Conservation (phyloP, 2,329 filamentous ascomycete genomes). For the Ophiostoma australiae region DNA sequence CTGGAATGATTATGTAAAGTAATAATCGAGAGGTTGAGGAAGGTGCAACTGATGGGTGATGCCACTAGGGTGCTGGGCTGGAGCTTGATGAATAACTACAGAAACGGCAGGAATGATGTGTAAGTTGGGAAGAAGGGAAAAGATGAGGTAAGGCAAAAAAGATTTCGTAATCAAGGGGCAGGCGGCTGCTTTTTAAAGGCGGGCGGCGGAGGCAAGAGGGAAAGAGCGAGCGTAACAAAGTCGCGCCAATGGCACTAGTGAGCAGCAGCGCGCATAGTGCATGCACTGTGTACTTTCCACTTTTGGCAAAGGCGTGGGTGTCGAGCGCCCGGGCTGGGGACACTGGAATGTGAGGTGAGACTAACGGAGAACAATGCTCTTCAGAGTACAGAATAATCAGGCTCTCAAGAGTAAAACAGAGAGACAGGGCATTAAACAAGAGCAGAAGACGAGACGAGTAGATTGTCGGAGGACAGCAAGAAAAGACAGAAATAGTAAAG, state of each 20-base stretch:
- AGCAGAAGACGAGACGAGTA: neutral
- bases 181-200: conserved; percentile 26
- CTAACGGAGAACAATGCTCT: neutral
- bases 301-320: conserved; percentile 8
- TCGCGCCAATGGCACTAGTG: conserved; percentile 21
- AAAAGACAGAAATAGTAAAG: neutral
- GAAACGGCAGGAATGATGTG: conserved; percentile 18
- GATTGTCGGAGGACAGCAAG: neutral
- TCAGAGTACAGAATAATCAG: neutral
- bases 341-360: conserved; percentile 9
- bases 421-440: neutral
- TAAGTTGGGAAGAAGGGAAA: conserved; percentile 24
- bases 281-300: conserved; percentile 20
- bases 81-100: conserved; percentile 7
- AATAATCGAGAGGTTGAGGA: conserved; percentile 1
- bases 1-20: neutral
- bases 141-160: conserved; percentile 28
- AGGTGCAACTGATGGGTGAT: conserved; percentile 11
- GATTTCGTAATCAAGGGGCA: conserved; percentile 29
- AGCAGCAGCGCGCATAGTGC: conserved; percentile 17
- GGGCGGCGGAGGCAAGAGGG: conserved; percentile 16
- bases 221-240: conserved; percentile 3
- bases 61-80: neutral
- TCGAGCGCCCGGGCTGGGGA: neutral
- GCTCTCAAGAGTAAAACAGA: neutral